Base-by-base conservation (phyloP, 1,284 basidiomycete species). In the Naganishia albida region DNA sequence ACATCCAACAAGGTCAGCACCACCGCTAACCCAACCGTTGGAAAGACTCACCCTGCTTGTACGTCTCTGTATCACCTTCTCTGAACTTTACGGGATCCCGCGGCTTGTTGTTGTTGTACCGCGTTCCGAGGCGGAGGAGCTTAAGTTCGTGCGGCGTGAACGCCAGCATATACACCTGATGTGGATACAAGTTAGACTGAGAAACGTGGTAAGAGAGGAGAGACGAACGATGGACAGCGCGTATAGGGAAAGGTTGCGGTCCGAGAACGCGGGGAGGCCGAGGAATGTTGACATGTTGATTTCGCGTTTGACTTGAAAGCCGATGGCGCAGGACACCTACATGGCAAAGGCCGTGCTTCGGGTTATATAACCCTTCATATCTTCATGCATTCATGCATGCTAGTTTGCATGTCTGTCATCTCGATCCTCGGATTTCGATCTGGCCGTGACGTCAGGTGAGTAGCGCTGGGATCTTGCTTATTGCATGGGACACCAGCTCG, bases 61-160 rank as follows among this genome's bases (percentile, higher is more conserved):
- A 64, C 46, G 46, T 59, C 25, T 64, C 54, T 26, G 63, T 46
- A 64, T 64, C 63, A 10, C 54, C 53, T 43, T 57, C 30, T 16
- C 63, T 30, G 43, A 64, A 64, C 34, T 64, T 56, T 15, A 64
- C 55, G 0, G 63, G 63, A 43, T 64, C 63, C n/a, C 63, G 44
- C 13, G 63, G 63, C 40, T 64, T 64, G 39, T 57, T 57, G 39
- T 64, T 64, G 40, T 56, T 57, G 26, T 64, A 64, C 20, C 63
- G 34, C 13, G 54, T 64, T 1, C 63, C 63, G 30, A 64, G 48
- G 16, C 54, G 53, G 18, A 64, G 63, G 46, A 64, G 48, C 39
- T 64, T 64, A 38, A 64, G 25, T 26, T 64, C 63, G 49, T 64
- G 63, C 8, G 63, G 63, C 7, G 63, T 42, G 26, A 64, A 64